Evolutionary conservation across 495 filamentous ascomycete species (phyloP), one percentile per base, ranked within the genome.

Genomic region (Xylaria nigripes): DNA sequence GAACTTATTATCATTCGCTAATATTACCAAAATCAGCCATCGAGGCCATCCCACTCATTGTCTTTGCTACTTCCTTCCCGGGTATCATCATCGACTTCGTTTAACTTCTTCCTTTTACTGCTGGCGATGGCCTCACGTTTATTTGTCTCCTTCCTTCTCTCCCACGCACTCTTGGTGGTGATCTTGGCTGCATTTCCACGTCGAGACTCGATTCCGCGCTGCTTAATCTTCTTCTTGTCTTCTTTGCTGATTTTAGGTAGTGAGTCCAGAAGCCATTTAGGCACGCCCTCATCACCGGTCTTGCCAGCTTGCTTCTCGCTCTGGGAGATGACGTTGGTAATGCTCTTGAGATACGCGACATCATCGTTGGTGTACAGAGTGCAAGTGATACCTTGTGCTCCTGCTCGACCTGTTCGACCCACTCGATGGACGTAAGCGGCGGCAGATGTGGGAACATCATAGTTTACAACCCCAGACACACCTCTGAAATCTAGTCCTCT

Each of bases 291-390:
- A 18, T 58, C 58, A 27, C 58, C 59, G 42, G 19, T 66, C 48
- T 74, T 80, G 0, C 76, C 76, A 0, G 75, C 77, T 56, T 78
- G 72, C 69, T 83, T 87, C 72, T 96, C 88, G 59, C 87, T 87
- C 25, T 80, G 80, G 6, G 87, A 79, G 60, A 97, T 96, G 7
- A 96, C 86, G 62, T 95, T 95, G 34, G 90, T 92, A 34, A 98
- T 86, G 54, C 80, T 86, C 74, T 93, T 96, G 16, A 98, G 79
- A 59, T 90, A 89, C 1, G 86, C 83, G 21, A 96, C 83, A 65
- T 98, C 93, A 46, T 95, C 93, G 64, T 93, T 89, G 0, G 93
- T 97, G 61, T 95, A 98, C 54, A 92, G 84, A 0, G 93, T 97
- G 0, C 97, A 85, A 0, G 89, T 90, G n/a, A 94, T 80, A 21